These are phyloP conservation scores for Penicillium sp. DNA, from an alignment of 2,329 filamentous ascomycete genomes.

Conservation along the genomic window DNA sequence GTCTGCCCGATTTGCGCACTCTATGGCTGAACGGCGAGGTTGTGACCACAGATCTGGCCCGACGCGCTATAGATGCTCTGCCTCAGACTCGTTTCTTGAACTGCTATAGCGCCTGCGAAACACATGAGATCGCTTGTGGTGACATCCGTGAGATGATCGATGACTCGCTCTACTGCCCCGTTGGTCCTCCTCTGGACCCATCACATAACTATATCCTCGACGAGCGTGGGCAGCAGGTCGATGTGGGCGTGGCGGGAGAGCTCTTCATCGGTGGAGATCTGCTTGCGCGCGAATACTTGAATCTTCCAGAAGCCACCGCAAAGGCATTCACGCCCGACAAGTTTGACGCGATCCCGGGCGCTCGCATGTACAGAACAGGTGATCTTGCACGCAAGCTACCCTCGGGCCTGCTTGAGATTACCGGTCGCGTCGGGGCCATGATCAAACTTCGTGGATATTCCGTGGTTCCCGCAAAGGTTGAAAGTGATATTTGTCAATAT, in stretches of 20 bases:
- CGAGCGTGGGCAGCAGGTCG: slow-evolving; percentile 63
- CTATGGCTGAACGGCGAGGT: slow-evolving; percentile 82
- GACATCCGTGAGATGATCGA: slow-evolving; percentile 67
- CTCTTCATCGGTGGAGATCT: slow-evolving; percentile 72
- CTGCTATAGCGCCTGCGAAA: slow-evolving; percentile 79
- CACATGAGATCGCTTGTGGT: slow-evolving; percentile 74
- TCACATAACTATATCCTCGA: slow-evolving; percentile 70
- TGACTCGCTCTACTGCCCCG: slow-evolving; percentile 67
- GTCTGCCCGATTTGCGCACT: slow-evolving; percentile 64
- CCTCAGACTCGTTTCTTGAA: slow-evolving; percentile 70
- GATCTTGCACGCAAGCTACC: slow-evolving; percentile 66
- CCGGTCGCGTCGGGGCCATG: slow-evolving; percentile 72
- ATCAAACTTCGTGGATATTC: slow-evolving; percentile 79
- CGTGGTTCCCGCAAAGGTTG: slow-evolving; percentile 72
- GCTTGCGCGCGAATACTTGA: slow-evolving; percentile 73
- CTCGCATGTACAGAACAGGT: slow-evolving; percentile 72
- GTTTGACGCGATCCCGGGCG: slow-evolving; percentile 58
- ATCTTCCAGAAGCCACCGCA: slow-evolving; percentile 72
- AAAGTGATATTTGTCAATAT: slow-evolving; percentile 67
- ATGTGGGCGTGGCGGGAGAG: slow-evolving; percentile 64
- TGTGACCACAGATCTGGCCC: slow-evolving; percentile 72
- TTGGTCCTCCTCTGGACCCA: slow-evolving; percentile 67
- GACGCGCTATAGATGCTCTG: slow-evolving; percentile 64
- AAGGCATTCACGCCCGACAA: slow-evolving; percentile 67
- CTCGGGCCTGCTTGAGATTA: slow-evolving; percentile 69